Evolutionary conservation across 306 rosid species (phyloP).

Genomic region (Casuarina equisetifolia): DNA sequence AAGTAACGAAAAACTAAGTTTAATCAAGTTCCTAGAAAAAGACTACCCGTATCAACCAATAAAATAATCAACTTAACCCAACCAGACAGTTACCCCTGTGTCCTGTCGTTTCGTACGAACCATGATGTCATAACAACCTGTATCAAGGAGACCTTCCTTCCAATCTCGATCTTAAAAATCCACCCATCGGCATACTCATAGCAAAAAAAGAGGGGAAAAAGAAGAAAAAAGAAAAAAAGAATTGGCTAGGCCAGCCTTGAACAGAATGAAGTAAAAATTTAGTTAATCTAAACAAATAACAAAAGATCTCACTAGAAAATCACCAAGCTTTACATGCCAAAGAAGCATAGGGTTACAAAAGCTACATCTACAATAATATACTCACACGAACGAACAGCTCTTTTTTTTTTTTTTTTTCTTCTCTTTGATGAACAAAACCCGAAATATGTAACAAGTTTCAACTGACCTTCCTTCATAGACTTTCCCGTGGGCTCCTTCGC

Average conservation of each 20-base stretch:
- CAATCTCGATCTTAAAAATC: not conserved
- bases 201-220: not conserved
- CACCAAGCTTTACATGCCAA: not conserved
- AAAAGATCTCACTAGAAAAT: not conserved
- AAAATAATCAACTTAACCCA: not conserved
- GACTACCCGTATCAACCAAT: not conserved
- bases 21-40: not conserved
- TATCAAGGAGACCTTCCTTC: not conserved
- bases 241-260: not conserved
- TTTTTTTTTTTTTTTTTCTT: too few relatives aligned
- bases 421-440: not conserved
- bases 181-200: not conserved
- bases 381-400: constrained; percentile 6
- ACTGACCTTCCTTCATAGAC: constrained; percentile 99
- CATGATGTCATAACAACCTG: not conserved
- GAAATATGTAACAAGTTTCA: constrained; percentile 11
- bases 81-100: not conserved
- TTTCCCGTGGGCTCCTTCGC: constrained; percentile 98
- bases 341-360: not conserved
- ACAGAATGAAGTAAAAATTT: not conserved
- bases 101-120: not conserved
- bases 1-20: not conserved
- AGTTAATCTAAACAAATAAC: not conserved
- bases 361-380: not conserved
- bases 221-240: too few relatives aligned